Conservation (phyloP, 345 rosid genomes). For the Psidium friedrichsthalianum region DNA sequence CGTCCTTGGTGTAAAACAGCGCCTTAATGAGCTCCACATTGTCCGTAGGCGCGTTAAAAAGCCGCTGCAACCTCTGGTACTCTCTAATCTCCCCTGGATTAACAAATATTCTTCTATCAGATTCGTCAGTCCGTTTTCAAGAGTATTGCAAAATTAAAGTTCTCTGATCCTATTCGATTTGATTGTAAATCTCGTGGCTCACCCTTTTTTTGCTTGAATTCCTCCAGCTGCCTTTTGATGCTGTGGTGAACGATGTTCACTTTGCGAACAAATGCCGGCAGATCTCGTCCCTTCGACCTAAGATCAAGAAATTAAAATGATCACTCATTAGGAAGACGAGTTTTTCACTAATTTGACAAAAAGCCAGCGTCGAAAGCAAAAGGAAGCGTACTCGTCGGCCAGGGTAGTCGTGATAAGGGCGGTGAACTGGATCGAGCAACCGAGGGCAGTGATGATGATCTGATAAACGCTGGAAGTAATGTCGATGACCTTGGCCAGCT, state of each 20-base stretch:
- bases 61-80: slow-evolving; percentile 16
- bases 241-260: neutral
- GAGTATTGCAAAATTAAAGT: neutral
- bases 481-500: neutral
- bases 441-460: neutral
- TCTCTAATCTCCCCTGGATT: slow-evolving; percentile 29
- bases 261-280: neutral
- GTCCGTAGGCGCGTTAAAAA: slow-evolving; percentile 23
- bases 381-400: neutral
- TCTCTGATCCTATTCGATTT: neutral
- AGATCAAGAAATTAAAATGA: neutral
- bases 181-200: neutral
- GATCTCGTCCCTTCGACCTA: neutral
- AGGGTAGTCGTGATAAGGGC: neutral
- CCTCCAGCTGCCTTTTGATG: neutral
- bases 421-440: neutral
- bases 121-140: neutral
- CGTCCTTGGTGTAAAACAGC: slow-evolving; percentile 29
- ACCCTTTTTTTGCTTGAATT: neutral
- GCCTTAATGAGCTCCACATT: slow-evolving; percentile 36
- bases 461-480: neutral
- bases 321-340: neutral
- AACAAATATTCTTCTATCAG: neutral
- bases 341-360: neutral
- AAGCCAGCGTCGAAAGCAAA: neutral